Conservation (phyloP, 805 yeast species). For the Saccharomycopsis sp. region DNA sequence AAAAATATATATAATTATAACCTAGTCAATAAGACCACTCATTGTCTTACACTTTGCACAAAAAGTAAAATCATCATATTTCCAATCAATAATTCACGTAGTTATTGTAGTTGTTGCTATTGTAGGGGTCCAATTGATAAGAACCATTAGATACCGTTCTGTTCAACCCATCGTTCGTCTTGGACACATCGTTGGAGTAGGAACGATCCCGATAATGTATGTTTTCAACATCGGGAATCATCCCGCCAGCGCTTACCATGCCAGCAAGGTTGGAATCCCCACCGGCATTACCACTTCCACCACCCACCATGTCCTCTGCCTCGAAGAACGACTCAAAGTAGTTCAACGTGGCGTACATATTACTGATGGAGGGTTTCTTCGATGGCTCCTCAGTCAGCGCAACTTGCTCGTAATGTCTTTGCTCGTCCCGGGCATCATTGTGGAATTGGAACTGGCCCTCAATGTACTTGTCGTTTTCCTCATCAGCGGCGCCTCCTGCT, state of each 20-base stretch:
- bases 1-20: no score
- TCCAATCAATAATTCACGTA: constrained; percentile 10
- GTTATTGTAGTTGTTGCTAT: constrained; percentile 15
- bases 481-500: no score
- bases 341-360: constrained; percentile 21
- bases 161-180: constrained; percentile 9
- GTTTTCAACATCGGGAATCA: constrained; percentile 7
- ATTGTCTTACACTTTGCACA: no score
- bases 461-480: constrained; percentile 28
- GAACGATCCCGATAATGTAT: constrained; percentile 11
- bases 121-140: constrained; percentile 15
- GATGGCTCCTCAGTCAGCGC: constrained; percentile 11
- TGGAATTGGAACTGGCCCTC: constrained; percentile 31
- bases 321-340: constrained; percentile 21
- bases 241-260: no score
- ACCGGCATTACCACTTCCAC: constrained; percentile 4
- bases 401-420: constrained; percentile 10
- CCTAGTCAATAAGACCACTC: no score
- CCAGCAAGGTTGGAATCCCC: not conserved
- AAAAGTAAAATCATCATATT: no score
- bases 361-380: constrained; percentile 18
- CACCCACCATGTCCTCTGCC: constrained; percentile 12
- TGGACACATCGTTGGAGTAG: constrained; percentile 13
- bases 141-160: constrained; percentile 14
- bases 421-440: constrained; percentile 14